These are phyloP conservation scores for Alliaria petiolata DNA, from an alignment of 345 rosid species.

Conservation along the genomic window DNA sequence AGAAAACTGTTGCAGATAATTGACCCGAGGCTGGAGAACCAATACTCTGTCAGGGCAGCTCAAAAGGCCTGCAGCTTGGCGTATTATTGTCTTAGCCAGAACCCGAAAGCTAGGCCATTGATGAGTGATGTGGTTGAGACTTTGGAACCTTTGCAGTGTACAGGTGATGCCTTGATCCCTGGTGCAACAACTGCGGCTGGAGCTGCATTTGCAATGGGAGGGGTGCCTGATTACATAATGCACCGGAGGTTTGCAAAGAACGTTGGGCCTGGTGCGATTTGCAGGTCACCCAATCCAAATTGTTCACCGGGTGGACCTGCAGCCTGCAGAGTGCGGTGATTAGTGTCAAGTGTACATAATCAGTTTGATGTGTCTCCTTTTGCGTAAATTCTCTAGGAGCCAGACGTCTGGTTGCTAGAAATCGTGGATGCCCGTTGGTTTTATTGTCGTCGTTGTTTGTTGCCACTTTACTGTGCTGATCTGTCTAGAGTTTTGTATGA, in stretches of 20 bases:
- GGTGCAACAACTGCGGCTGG: slow-evolving; percentile 20
- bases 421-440: slow-evolving; percentile 25
- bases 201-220: slow-evolving; percentile 66
- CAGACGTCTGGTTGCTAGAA: slow-evolving; percentile 30
- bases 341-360: slow-evolving; percentile 35
- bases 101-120: slow-evolving; percentile 95
- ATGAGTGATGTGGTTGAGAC: slow-evolving; percentile 98
- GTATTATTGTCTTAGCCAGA: slow-evolving; percentile 88
- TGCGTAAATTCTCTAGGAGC: slow-evolving; percentile 21
- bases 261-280: slow-evolving; percentile 71
- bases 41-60: slow-evolving; percentile 87
- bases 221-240: slow-evolving; percentile 57
- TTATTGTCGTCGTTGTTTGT: slow-evolving; percentile 25
- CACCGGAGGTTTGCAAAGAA: slow-evolving; percentile 60
- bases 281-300: slow-evolving; percentile 72
- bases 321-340: slow-evolving; percentile 82
- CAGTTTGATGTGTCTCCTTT: slow-evolving; percentile 38
- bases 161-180: slow-evolving; percentile 39
- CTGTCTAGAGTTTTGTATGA: slow-evolving; percentile 22
- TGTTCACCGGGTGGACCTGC: slow-evolving; percentile 77
- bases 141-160: slow-evolving; percentile 79
- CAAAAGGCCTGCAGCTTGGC: slow-evolving; percentile 97
- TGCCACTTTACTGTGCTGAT: slow-evolving; percentile 29
- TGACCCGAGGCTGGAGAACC: slow-evolving; percentile 85
- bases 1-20: slow-evolving; percentile 81